Evolutionary conservation across 2,329 filamentous ascomycete genomes (phyloP).

Genomic region (Thyridium curvatum): DNA sequence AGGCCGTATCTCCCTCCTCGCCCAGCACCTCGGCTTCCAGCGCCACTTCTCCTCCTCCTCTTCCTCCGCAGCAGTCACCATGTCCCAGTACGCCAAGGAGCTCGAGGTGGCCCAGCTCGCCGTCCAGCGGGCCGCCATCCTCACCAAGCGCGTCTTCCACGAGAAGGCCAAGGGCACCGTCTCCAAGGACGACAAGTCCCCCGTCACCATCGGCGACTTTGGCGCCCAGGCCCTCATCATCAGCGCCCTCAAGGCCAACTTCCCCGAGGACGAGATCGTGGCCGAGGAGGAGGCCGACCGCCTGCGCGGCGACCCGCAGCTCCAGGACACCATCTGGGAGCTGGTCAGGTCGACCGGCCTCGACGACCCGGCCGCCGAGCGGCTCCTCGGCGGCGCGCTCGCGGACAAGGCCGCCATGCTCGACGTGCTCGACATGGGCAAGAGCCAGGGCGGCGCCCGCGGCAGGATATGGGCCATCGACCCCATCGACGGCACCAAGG

Average conservation of each 20-base stretch:
- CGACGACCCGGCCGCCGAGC: slow-evolving; percentile 50
- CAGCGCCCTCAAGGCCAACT: slow-evolving; percentile 78
- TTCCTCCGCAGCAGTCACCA: slow-evolving; percentile 20
- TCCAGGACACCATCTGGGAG: slow-evolving; percentile 77
- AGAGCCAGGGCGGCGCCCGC: slow-evolving; percentile 62
- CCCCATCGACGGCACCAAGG: slow-evolving; percentile 96
- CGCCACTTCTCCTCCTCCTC: slow-evolving; percentile 1
- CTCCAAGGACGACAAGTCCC: slow-evolving; percentile 90
- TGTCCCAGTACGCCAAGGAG: slow-evolving; percentile 73
- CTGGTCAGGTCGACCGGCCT: slow-evolving; percentile 65
- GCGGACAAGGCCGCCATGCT: slow-evolving; percentile 49
- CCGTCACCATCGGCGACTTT: slow-evolving; percentile 96
- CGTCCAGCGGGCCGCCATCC: slow-evolving; percentile 66
- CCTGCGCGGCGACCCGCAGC: slow-evolving; percentile 62
- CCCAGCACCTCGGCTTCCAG: slow-evolving; percentile 5
- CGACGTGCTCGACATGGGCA: slow-evolving; percentile 59
- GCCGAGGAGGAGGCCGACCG: slow-evolving; percentile 89
- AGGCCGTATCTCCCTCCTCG: slow-evolving; percentile 10
- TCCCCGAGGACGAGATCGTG: slow-evolving; percentile 85
- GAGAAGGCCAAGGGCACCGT: slow-evolving; percentile 92
- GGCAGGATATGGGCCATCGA: slow-evolving; percentile 95
- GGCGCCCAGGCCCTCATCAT: slow-evolving; percentile 97
- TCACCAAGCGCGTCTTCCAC: slow-evolving; percentile 52
- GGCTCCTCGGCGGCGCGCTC: slow-evolving; percentile 57
- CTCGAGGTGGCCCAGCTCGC: slow-evolving; percentile 79